These are phyloP conservation scores for Reutealis trisperma DNA, from an alignment of 345 rosid species.

Conservation along the genomic window DNA sequence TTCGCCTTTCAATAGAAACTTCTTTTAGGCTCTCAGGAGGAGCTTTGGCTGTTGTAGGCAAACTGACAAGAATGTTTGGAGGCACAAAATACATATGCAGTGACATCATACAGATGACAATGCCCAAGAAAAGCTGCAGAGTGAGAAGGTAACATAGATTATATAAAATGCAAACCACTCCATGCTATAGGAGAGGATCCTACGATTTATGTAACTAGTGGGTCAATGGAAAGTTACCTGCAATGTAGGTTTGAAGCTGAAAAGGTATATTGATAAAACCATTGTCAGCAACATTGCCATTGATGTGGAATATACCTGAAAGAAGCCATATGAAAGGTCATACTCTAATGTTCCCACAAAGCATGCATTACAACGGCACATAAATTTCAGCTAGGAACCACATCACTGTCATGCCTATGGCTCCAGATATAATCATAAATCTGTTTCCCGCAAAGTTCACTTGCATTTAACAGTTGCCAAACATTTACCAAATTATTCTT, in stretches of 20 bases:
- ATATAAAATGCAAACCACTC: background rate
- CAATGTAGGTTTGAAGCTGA: constrained; percentile 67
- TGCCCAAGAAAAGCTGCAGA: constrained; percentile 95
- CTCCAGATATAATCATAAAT: background rate
- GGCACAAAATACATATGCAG: constrained; percentile 94
- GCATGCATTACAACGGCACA: background rate
- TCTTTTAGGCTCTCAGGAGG: constrained; percentile 61
- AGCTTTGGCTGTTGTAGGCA: constrained; percentile 48
- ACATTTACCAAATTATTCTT: no score
- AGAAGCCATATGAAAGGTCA: background rate
- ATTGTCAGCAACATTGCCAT: constrained; percentile 88
- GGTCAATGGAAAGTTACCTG: constrained; percentile 44
- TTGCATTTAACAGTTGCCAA: no score
- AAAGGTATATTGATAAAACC: constrained; percentile 71
- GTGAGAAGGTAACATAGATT: constrained; percentile 3
- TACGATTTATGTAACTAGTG: background rate
- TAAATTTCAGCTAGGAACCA: background rate
- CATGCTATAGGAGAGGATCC: background rate
- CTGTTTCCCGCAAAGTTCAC: background rate
- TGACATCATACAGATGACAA: constrained; percentile 90
- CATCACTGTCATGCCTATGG: background rate
- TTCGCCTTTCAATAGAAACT: constrained; percentile 51
- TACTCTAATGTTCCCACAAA: background rate
- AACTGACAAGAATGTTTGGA: constrained; percentile 62
- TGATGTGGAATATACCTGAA: constrained; percentile 83